phyloP scores from a whole-genome alignment of 2,329 filamentous ascomycete species.

The Lomentospora prolificans region DNA sequence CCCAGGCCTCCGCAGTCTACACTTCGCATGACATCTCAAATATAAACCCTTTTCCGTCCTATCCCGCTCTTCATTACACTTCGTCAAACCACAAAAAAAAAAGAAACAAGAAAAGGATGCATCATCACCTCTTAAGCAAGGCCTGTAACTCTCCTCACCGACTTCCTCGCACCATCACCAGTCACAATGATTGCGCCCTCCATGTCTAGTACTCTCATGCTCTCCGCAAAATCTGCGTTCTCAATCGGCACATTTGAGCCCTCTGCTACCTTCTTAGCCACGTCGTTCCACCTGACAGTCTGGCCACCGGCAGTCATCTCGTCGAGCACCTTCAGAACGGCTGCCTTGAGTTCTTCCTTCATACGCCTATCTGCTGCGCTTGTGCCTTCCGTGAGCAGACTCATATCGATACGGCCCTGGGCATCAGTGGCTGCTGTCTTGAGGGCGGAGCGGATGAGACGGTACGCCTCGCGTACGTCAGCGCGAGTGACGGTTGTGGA shows the following conservation, averaged over 20 bases:
- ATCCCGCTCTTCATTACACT: neutral
- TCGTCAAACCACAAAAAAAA: neutral
- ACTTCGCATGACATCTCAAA: no score
- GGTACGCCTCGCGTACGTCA: conserved; percentile 84
- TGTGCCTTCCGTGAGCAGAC: conserved; percentile 86
- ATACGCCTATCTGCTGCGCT: conserved; percentile 76
- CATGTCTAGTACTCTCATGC: conserved; percentile 67
- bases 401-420: conserved; percentile 93
- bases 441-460: conserved; percentile 84
- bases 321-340: conserved; percentile 65
- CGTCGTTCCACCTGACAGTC: conserved; percentile 67
- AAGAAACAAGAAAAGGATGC: neutral
- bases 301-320: conserved; percentile 63
- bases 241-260: conserved; percentile 63
- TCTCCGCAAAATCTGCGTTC: conserved; percentile 71
- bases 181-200: conserved; percentile 73
- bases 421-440: conserved; percentile 96
- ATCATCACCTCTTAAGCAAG: conserved; percentile 20
- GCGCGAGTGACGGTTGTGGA: conserved; percentile 61
- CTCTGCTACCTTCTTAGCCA: conserved; percentile 64
- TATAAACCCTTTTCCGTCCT: neutral
- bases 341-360: conserved; percentile 67
- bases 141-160: conserved; percentile 63
- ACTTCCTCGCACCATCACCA: conserved; percentile 78
- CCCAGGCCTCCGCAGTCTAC: neutral